A percentile compares a stretch with the other conserved stretches of the same genome.
phyloP scores from a whole-genome alignment of 257 asterid genomes.

The Capsicum baccatum region DNA sequence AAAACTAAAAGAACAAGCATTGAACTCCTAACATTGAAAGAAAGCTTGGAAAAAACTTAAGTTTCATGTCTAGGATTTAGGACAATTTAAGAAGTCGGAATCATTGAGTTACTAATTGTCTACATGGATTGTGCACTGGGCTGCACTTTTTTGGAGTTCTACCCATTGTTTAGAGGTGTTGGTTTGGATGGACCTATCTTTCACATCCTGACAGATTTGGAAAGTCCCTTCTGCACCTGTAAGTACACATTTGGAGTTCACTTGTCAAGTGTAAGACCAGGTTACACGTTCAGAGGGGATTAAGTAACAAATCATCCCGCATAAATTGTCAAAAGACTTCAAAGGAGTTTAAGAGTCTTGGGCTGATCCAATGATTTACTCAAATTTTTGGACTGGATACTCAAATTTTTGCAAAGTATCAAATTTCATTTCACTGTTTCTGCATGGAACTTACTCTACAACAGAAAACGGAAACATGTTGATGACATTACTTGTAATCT shows the following conservation, averaged over 20 bases:
- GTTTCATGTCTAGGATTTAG: neutral
- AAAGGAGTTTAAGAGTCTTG: neutral
- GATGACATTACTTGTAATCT: neutral
- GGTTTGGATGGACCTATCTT: neutral
- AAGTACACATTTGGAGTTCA: neutral
- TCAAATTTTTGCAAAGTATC: neutral
- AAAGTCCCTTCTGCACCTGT: neutral
- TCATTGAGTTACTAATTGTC: neutral
- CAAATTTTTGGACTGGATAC: neutral
- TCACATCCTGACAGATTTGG: neutral
- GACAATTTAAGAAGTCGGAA: neutral
- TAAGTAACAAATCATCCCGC: neutral
- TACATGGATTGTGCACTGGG: neutral
- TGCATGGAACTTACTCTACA: slow-evolving; percentile 8
- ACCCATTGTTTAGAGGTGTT: neutral
- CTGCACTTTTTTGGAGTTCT: neutral
- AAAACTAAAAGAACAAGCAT: neutral
- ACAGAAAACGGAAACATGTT: neutral
- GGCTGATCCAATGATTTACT: neutral
- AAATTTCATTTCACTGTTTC: neutral
- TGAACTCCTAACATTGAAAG: neutral
- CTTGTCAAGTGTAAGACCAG: neutral
- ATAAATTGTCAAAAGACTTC: neutral
- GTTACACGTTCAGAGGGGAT: neutral
- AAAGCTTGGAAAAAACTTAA: neutral